phyloP scores from a whole-genome alignment of 2,329 filamentous ascomycete species.

The Aspergillus latus region DNA sequence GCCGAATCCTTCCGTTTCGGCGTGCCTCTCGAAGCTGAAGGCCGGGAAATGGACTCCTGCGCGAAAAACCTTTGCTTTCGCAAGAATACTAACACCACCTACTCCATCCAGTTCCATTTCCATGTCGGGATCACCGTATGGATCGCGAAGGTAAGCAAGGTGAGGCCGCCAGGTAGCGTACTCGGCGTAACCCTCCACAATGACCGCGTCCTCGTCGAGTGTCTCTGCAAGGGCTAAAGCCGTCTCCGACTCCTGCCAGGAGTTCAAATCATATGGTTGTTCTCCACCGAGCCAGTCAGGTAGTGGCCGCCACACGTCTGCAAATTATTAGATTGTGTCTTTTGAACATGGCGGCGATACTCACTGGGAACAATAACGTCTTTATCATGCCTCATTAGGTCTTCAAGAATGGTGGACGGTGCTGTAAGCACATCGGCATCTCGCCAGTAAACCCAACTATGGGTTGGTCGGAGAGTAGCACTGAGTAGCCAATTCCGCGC shows the following conservation, averaged over 20 bases:
- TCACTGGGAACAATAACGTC: conserved; percentile 97
- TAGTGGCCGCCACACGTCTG: conserved; percentile 96
- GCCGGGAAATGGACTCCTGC: conserved; percentile 96
- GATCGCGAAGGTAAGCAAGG: conserved; percentile 92
- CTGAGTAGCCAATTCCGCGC: conserved; percentile 96
- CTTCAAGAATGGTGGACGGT: conserved; percentile 92
- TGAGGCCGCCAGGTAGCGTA: conserved; percentile 98
- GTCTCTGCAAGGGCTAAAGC: conserved; percentile 90
- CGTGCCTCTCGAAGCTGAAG: conserved; percentile 98
- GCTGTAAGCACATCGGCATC: conserved; percentile 98
- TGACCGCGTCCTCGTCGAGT: conserved; percentile 95
- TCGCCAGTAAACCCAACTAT: conserved; percentile 99
- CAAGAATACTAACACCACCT: conserved; percentile 93
- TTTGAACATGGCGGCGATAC: conserved; percentile 42
- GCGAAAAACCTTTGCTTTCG: conserved; percentile 93
- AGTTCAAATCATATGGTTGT: conserved; percentile 97
- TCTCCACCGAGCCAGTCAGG: conserved; percentile 98
- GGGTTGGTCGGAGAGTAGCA: conserved; percentile 86
- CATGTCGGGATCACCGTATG: conserved; percentile 97
- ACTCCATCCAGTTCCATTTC: conserved; percentile 99
- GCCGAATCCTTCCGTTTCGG: conserved; percentile 96
- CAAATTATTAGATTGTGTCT: conserved; percentile 20
- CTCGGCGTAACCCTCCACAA: conserved; percentile 97
- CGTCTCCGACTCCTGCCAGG: conserved; percentile 98
- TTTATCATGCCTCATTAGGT: conserved; percentile 98